Conservation (phyloP, 1,284 basidiomycete genomes). For the Cryptococcus neoformans region DNA sequence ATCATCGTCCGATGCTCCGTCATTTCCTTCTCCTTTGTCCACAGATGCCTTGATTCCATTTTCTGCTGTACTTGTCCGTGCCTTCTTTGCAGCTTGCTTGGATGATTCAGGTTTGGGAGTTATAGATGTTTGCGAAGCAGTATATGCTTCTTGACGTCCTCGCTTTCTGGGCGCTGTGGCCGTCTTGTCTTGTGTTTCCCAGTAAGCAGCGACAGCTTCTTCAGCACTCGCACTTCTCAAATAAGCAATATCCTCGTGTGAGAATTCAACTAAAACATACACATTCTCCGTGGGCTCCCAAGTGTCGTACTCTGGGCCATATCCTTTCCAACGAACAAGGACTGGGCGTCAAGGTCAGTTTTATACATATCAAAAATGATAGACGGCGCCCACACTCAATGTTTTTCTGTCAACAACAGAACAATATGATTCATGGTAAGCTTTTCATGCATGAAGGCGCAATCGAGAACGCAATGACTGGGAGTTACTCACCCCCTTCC, state of each 20-base stretch:
- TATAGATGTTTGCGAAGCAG: not conserved
- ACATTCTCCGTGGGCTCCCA: constrained; percentile 47
- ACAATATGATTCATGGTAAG: not conserved
- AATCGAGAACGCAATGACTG: not conserved
- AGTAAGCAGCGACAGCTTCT: constrained; percentile 37
- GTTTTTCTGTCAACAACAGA: constrained; percentile 3
- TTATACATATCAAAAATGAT: not conserved
- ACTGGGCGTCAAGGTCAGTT: constrained; percentile 17
- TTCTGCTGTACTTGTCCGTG: constrained; percentile 29
- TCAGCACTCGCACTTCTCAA: constrained; percentile 29
- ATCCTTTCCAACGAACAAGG: constrained; percentile 49
- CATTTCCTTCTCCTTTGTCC: constrained; percentile 53
- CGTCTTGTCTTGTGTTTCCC: constrained; percentile 19
- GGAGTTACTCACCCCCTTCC: constrained; percentile 4
- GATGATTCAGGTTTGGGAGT: constrained; percentile 7
- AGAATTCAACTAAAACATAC: constrained; percentile 20
- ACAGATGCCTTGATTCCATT: constrained; percentile 16
- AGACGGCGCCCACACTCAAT: constrained; percentile 7
- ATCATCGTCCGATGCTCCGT: constrained; percentile 54
- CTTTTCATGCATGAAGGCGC: not conserved
- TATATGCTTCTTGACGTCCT: constrained; percentile 12
- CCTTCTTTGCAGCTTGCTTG: constrained; percentile 10
- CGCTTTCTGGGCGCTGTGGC: constrained; percentile 20
- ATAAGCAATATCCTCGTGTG: not conserved
- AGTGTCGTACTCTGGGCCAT: constrained; percentile 47